These are phyloP conservation scores for Rubia yunnanensis DNA, from an alignment of 257 asterid species.

Conservation along the genomic window DNA sequence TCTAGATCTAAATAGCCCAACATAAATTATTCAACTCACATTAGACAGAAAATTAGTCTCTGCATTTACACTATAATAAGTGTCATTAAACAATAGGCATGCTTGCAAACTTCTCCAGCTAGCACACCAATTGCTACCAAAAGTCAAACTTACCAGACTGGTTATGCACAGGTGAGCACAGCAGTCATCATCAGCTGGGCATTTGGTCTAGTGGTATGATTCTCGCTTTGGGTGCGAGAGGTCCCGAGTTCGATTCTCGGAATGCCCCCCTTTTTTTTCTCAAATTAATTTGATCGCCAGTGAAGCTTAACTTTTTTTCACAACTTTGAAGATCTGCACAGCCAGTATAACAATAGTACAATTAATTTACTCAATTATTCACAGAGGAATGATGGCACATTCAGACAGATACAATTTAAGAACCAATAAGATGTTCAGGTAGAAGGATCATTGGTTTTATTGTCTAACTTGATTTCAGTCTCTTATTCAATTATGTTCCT, in stretches of 20 bases:
- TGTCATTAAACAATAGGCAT: neutral
- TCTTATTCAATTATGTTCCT: neutral
- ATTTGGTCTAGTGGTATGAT: constrained; percentile 85
- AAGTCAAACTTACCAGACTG: neutral
- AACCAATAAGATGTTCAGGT: neutral
- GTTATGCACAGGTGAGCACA: neutral
- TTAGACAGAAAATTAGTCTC: neutral
- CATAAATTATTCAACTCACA: neutral
- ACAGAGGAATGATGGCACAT: neutral
- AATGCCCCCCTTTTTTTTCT: constrained; percentile 46
- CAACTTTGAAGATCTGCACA: neutral
- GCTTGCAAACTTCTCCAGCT: neutral
- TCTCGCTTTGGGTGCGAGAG: constrained; percentile 76
- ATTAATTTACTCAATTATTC: neutral
- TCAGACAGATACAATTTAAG: neutral
- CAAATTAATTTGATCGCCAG: neutral
- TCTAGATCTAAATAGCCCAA: neutral
- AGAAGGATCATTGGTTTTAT: neutral
- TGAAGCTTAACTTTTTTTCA: neutral
- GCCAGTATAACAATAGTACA: neutral
- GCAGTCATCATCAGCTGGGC: constrained; percentile 24
- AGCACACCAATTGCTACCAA: neutral
- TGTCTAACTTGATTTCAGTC: neutral
- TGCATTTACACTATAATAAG: neutral
- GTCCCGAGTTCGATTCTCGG: constrained; percentile 69